These are phyloP conservation scores for Podospora fimiseda DNA, from an alignment of 495 filamentous ascomycete genomes.

Conservation along the genomic window DNA sequence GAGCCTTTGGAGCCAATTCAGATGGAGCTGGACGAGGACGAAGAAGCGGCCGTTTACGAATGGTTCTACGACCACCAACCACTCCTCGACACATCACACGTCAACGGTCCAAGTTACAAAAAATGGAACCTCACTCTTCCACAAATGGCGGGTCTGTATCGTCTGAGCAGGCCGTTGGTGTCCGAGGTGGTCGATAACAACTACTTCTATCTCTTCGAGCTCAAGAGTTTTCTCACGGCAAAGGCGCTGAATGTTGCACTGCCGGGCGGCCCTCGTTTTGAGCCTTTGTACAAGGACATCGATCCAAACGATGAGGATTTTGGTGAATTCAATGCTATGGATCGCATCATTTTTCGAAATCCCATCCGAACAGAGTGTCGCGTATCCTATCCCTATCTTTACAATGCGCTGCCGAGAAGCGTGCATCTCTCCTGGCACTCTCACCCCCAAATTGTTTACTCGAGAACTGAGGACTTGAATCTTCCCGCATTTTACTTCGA, in stretches of 20 bases:
- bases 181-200: conserved; percentile 94
- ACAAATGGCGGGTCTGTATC: conserved; percentile 94
- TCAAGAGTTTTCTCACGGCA: conserved; percentile 90
- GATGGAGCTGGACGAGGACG: conserved; percentile 96
- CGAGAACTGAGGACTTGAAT: conserved; percentile 78
- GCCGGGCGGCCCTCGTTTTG: conserved; percentile 93
- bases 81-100: conserved; percentile 83
- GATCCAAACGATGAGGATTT: conserved; percentile 99
- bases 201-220: conserved; percentile 97
- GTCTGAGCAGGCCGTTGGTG: conserved; percentile 82
- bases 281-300: conserved; percentile 97
- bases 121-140: conserved; percentile 88
- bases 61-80: conserved; percentile 98
- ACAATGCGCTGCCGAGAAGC: conserved; percentile 92
- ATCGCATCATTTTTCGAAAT: conserved; percentile 96
- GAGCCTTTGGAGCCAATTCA: conserved; percentile 97
- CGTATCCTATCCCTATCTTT: conserved; percentile 89
- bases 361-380: conserved; percentile 95
- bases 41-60: conserved; percentile 84
- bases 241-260: conserved; percentile 97
- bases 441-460: conserved; percentile 87
- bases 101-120: conserved; percentile 96
- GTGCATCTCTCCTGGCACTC: conserved; percentile 93
- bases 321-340: conserved; percentile 99
- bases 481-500: conserved; percentile 98